Evolutionary conservation across 2,329 filamentous ascomycete species (phyloP), one percentile per base, ranked within the genome.

Genomic region (Diaporthe citriasiana): DNA sequence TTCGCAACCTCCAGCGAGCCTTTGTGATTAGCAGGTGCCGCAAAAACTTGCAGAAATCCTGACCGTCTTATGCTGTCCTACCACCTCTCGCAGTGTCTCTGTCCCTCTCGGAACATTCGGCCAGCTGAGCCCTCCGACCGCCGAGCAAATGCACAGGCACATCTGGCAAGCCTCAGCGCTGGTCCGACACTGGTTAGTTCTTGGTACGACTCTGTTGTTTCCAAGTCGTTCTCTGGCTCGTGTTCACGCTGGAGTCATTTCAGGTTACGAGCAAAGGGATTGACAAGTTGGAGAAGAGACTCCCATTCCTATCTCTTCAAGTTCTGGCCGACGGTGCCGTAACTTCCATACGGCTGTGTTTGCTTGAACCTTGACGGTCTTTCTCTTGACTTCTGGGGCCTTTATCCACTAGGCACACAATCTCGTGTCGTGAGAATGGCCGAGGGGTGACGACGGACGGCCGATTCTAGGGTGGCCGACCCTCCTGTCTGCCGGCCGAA

Each of bases 51-150:
- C 63, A 66, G n/a, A 15, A 42, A 27, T 4, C 19, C 56, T 60
- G 42, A 60, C 69, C 57, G 45, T 50, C 40, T 71, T 42, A 63
- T 71, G 69, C 35, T 71, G 69, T 71, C 56, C 40, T 53, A 63
- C 69, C 69, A 63, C 15, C 45, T 51, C 30, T 10, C 30, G 33
- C 57, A 19, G 17, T 30, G 40, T 40, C 33, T 33, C 15, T n/a
- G 17, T 66, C 30, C 15, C 33, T 12, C 45, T 71, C 56, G 69
- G 56, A 42, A 17, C n/a, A 63, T 63, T 63, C 69, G 56, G 69
- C 53, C 69, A 63, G 50, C 47, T 51, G 1, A n/a, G 56, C 19
- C 25, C 6, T 15, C 42, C 45, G 69, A 35, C 22, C 56, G 15
- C 69, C 69, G 69, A 63, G 30, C 25, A 33, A 15, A 19, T 38